Evolutionary conservation across 805 yeast genomes (phyloP).

Genomic region (Candida rishiriensis): DNA sequence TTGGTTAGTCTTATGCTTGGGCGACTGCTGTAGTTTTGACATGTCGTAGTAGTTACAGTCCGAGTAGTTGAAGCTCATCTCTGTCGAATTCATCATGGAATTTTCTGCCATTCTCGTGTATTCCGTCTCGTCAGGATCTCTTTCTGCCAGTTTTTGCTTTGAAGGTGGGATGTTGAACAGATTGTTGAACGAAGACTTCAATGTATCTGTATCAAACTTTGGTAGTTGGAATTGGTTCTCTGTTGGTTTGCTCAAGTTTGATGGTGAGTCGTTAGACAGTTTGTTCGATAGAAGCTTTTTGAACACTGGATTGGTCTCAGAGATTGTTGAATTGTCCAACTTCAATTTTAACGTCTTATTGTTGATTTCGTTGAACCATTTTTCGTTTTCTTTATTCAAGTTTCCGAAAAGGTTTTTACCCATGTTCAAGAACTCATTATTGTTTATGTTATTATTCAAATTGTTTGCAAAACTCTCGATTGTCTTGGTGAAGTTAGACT

Average conservation of each 20-base stretch:
- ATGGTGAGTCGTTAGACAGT: neutral
- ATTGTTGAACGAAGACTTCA: constrained; percentile 4
- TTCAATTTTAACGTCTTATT: constrained; percentile 11
- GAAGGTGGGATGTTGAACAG: constrained; percentile 11
- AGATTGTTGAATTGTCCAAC: constrained; percentile 1
- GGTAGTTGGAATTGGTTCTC: neutral
- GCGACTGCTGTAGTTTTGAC: constrained; percentile 6
- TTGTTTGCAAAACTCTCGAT: constrained; percentile 22
- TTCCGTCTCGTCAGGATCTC: neutral
- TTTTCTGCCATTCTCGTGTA: constrained; percentile 1
- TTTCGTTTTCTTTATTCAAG: constrained; percentile 22
- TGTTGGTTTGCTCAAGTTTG: neutral
- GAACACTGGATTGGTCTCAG: constrained; percentile 1
- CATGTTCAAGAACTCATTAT: constrained; percentile 21
- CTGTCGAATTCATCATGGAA: neutral
- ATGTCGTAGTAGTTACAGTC: constrained; percentile 24
- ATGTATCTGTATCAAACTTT: constrained; percentile 4
- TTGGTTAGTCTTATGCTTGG: neutral
- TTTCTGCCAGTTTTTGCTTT: neutral
- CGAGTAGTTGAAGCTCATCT: constrained; percentile 12
- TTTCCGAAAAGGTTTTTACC: constrained; percentile 25
- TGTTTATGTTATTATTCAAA: constrained; percentile 19
- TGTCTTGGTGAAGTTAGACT: constrained; percentile 12
- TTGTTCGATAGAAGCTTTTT: constrained; percentile 10
- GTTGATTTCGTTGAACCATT: constrained; percentile 17